Evolutionary conservation across 768 basidiomycete genomes (phyloP).

Genomic region (Podaxis pistillaris): DNA sequence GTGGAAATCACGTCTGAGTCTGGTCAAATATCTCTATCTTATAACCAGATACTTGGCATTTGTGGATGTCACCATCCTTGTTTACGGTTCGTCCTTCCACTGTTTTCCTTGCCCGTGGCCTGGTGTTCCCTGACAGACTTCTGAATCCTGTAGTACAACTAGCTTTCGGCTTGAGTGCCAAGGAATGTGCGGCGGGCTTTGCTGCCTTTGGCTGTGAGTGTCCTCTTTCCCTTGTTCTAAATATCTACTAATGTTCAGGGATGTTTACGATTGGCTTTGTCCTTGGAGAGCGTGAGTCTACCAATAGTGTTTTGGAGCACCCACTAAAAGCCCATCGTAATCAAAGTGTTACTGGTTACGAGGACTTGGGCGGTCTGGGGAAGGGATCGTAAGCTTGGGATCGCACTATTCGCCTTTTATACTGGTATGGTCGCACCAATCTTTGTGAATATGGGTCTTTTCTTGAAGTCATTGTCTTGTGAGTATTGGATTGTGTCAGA

Average conservation of each 20-base stretch:
- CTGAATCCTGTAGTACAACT: neutral
- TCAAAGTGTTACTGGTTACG: slow-evolving; percentile 5
- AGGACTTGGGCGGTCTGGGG: slow-evolving; percentile 15
- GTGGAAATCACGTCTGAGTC: neutral
- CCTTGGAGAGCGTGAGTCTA: neutral
- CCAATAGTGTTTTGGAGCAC: neutral
- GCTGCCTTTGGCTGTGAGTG: slow-evolving; percentile 1
- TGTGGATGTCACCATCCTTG: neutral
- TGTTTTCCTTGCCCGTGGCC: neutral
- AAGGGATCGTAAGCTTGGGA: neutral
- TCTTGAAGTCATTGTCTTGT: neutral
- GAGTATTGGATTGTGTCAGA: neutral
- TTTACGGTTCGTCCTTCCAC: neutral
- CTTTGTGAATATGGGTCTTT: slow-evolving; percentile 5
- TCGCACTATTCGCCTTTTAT: neutral
- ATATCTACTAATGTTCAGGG: neutral
- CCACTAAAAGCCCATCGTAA: neutral
- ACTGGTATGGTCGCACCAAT: neutral
- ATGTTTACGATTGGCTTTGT: slow-evolving; percentile 2
- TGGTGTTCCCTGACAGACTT: neutral
- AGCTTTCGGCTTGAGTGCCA: neutral
- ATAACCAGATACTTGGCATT: slow-evolving; percentile 7
- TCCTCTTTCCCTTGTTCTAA: neutral
- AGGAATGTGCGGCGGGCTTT: neutral
- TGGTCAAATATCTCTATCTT: neutral